These are phyloP conservation scores for Cryptococcus sp. DNA, from an alignment of 1,284 basidiomycete species.

Conservation along the genomic window DNA sequence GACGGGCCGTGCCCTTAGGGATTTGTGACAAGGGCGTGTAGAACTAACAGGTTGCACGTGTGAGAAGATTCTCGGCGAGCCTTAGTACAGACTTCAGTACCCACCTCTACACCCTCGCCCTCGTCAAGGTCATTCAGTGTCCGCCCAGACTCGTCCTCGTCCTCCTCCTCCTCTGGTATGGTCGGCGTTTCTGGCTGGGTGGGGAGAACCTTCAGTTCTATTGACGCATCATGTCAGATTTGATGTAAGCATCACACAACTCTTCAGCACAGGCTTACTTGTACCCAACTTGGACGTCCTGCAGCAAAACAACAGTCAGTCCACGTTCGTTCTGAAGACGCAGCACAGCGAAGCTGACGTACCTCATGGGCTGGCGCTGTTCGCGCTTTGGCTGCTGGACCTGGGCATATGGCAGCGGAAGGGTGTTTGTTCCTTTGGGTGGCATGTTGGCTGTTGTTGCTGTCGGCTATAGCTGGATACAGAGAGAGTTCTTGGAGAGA, in stretches of 20 bases:
- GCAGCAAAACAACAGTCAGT: not conserved
- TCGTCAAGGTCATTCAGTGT: slow-evolving; percentile 32
- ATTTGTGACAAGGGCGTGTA: slow-evolving; percentile 88
- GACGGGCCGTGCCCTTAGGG: slow-evolving; percentile 85
- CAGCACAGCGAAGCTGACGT: not conserved
- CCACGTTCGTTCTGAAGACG: not conserved
- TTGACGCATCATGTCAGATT: slow-evolving; percentile 51
- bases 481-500: too few species aligned
- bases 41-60: slow-evolving; percentile 54
- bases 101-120: slow-evolving; percentile 63
- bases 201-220: slow-evolving; percentile 87
- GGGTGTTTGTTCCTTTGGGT: slow-evolving; percentile 12
- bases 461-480: not conserved
- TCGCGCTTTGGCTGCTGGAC: slow-evolving; percentile 39
- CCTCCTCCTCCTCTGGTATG: slow-evolving; percentile 56
- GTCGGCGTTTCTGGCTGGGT: slow-evolving; percentile 70
- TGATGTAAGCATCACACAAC: not conserved
- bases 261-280: slow-evolving; percentile 21
- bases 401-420: slow-evolving; percentile 49
- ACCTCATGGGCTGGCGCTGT: slow-evolving; percentile 48
- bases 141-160: slow-evolving; percentile 30
- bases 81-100: slow-evolving; percentile 23
- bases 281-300: slow-evolving; percentile 65
- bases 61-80: too few species aligned
- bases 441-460: slow-evolving; percentile 9